phyloP scores from a whole-genome alignment of 148 eudicot genomes.

The Vaccinium myrtillus region DNA sequence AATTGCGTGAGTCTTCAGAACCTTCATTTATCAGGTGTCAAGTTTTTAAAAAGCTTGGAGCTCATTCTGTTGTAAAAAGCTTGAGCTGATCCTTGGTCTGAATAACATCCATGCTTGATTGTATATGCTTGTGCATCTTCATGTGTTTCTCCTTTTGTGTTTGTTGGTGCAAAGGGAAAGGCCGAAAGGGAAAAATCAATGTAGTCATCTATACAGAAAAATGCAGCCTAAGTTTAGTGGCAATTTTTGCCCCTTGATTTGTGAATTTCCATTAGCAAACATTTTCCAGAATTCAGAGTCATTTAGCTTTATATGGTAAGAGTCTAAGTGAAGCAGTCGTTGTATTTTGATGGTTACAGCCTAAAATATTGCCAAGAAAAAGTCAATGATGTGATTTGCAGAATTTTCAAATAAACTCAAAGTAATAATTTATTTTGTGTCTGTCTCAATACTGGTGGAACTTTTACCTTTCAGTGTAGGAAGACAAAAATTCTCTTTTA shows the following conservation, averaged over 20 bases:
- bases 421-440: neutral
- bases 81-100: neutral
- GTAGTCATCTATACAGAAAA: neutral
- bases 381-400: neutral
- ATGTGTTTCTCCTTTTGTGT: neutral
- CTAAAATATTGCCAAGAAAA: neutral
- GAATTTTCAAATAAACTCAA: neutral
- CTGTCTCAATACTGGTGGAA: neutral
- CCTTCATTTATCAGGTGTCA: neutral
- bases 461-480: neutral
- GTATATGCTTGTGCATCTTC: slow-evolving; percentile 1
- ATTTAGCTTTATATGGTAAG: neutral
- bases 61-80: neutral
- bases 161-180: neutral
- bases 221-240: neutral
- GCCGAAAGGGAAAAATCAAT: neutral
- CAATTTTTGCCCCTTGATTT: neutral
- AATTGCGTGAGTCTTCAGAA: neutral
- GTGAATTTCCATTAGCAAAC: neutral
- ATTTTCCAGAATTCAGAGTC: neutral
- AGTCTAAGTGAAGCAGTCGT: neutral
- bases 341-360: neutral
- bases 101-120: neutral
- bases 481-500: neutral
- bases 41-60: slow-evolving; percentile 7